Conservation (phyloP, 768 basidiomycete species). For the Chalciporus chontae region DNA sequence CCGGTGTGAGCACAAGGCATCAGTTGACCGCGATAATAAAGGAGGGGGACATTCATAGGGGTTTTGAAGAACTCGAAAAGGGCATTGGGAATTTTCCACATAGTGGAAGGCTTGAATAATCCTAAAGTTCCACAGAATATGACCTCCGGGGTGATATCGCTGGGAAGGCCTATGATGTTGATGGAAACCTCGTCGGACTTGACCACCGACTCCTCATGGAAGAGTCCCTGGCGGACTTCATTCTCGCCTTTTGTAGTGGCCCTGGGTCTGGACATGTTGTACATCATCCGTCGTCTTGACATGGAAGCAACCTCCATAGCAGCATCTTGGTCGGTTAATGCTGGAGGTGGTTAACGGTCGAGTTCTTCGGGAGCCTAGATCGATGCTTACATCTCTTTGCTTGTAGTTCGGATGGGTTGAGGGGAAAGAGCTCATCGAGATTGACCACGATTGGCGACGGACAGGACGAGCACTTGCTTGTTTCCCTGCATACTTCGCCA, state of each 20-base stretch:
- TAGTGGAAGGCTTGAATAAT: conserved; percentile 6
- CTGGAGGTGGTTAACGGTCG: neutral
- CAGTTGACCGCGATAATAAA: conserved; percentile 17
- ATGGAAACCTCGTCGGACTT: conserved; percentile 16
- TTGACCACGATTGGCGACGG: neutral
- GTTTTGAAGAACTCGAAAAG: conserved; percentile 16
- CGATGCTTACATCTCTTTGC: conserved; percentile 4
- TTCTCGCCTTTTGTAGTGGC: conserved; percentile 5
- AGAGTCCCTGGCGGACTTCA: conserved; percentile 2
- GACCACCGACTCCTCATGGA: conserved; percentile 8
- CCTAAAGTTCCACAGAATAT: conserved; percentile 15
- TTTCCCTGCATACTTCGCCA: conserved; percentile 13
- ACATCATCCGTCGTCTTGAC: conserved; percentile 12
- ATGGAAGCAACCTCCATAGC: conserved; percentile 12
- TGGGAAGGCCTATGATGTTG: conserved; percentile 14
- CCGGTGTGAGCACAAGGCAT: conserved; percentile 3
- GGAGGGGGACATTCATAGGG: conserved; percentile 6
- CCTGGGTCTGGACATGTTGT: conserved; percentile 13
- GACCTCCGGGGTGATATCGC: conserved; percentile 8
- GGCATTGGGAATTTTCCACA: conserved; percentile 12
- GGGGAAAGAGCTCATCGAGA: conserved; percentile 10
- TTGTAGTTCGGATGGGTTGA: conserved; percentile 1
- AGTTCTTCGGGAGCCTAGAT: neutral
- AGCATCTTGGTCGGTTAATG: conserved; percentile 11
- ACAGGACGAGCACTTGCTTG: conserved; percentile 1